Base-by-base conservation (phyloP, 768 basidiomycete genomes). In the Pisolithus sp. region DNA sequence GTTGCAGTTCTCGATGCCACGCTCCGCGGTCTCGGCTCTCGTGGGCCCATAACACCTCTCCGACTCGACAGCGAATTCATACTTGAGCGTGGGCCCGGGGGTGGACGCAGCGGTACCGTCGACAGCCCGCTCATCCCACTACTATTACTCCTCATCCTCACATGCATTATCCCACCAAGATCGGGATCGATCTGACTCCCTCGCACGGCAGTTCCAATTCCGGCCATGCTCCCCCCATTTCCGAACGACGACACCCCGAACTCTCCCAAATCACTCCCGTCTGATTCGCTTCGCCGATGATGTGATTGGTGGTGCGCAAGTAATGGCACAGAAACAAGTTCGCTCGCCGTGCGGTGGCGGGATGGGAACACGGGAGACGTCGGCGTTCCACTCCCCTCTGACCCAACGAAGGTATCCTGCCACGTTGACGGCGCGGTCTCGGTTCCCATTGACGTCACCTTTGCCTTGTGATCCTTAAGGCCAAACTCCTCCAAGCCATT, bases 201-300 rank as follows among this genome's bases (percentile, higher is more conserved):
- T 3, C 73, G 58, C 28, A 66, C 67, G 5, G 68, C 70, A 2
- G 76, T 78, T 12, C 76, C 77, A 8, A 78, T 55, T 8, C 77
- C 77, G 9, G 72, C 71, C 77, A 78, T 76, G 31, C 31, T 47
- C 31, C 20, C 23, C 38, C 21, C 51, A 42, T 20, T 42, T 23
- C 12, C 23, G 2, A 50, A 46, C 4, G 13, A 18, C 13, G 53
- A 53, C 53, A 56, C 24, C 30, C 54, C 68, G 38, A 61, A 65
- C 50, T 67, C 65, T 1, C 47, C 58, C 21, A 24, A 4, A n/a
- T 59, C 62, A 20, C 49, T 53, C 40, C 37, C 44, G 18, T 20
- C 31, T 5, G 59, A 55, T 46, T 57, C 52, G 26, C 18, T 49
- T 40, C 52, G 47, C 37, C 69, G 68, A 46, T 45, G 43, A 15